These are phyloP conservation scores for Cyamopsis tetragonoloba DNA, from an alignment of 306 rosid genomes.

Conservation along the genomic window DNA sequence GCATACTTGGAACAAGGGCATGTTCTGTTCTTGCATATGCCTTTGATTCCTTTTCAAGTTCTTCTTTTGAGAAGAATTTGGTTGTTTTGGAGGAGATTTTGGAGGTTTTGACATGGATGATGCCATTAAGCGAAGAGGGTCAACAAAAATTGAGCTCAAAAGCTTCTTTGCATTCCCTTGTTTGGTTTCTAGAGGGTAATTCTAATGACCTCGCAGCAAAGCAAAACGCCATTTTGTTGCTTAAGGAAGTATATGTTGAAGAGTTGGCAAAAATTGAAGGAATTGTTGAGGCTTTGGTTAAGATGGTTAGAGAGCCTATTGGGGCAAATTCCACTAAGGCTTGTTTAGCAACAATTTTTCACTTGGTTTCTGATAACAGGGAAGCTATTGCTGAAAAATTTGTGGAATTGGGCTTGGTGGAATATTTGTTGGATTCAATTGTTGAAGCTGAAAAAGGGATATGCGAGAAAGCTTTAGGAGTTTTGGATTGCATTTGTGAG, in stretches of 20 bases:
- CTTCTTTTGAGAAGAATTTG: conserved; percentile 28
- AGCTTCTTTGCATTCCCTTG: conserved; percentile 38
- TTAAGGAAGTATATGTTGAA: conserved; percentile 39
- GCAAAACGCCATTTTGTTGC: conserved; percentile 53
- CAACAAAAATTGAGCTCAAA: conserved; percentile 34
- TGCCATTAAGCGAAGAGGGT: conserved; percentile 44
- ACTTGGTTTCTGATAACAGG: conserved; percentile 37
- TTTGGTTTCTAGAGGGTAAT: conserved; percentile 46
- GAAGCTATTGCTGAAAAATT: conserved; percentile 28
- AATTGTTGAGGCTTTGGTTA: conserved; percentile 48
- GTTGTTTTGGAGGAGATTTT: conserved; percentile 51
- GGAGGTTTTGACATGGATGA: conserved; percentile 45
- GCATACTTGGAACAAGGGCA: conserved; percentile 32
- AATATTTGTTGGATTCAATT: conserved; percentile 45
- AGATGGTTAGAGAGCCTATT: conserved; percentile 52
- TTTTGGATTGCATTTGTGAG: conserved; percentile 61
- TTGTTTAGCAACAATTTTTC: conserved; percentile 44
- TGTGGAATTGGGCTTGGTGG: conserved; percentile 59
- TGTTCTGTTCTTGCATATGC: conserved; percentile 36
- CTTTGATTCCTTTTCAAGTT: conserved; percentile 45
- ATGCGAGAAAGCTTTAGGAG: conserved; percentile 57
- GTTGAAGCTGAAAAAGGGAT: conserved; percentile 64
- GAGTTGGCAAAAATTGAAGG: conserved; percentile 43
- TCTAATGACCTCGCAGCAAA: conserved; percentile 62
- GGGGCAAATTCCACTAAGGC: conserved; percentile 51